These are phyloP conservation scores for Colletotrichum tropicicola DNA, from an alignment of 2,329 filamentous ascomycete species.

Conservation along the genomic window DNA sequence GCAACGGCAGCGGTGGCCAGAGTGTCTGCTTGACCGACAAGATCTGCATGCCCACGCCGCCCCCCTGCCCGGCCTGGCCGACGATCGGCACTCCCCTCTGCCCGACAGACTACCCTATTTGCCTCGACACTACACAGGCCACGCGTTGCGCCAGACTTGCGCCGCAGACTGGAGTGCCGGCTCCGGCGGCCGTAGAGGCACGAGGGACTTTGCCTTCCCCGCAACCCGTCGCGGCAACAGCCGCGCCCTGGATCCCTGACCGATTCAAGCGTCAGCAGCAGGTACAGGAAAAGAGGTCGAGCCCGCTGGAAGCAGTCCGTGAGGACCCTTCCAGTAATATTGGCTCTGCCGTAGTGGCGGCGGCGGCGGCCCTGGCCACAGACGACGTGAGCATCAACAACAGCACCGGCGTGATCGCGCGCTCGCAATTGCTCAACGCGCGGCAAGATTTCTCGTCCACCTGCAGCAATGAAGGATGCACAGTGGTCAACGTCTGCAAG, in stretches of 20 bases:
- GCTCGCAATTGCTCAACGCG: not conserved
- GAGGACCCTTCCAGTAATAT: not conserved
- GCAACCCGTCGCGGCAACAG: too few species aligned
- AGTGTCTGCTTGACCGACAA: not conserved
- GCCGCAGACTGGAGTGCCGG: not conserved
- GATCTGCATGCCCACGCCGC: not conserved
- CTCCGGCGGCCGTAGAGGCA: not conserved
- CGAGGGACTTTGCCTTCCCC: too few species aligned
- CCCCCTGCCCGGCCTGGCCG: constrained; percentile 1
- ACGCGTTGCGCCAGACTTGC: too few species aligned
- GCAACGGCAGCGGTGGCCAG: constrained; percentile 9
- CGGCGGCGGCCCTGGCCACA: not conserved
- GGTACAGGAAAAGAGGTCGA: too few species aligned
- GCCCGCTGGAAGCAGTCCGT: not conserved
- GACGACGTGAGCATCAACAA: constrained; percentile 3
- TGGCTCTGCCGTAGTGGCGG: not conserved
- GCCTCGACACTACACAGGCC: not conserved
- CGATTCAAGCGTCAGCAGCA: too few species aligned
- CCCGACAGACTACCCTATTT: not conserved
- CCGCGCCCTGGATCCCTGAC: too few species aligned
- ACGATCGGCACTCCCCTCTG: not conserved
- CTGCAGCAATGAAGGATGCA: not conserved
- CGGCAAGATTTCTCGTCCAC: not conserved
- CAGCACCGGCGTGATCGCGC: not conserved
- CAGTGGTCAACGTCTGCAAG: not conserved